A percentile compares a stretch with the other conserved stretches of the same genome.
phyloP scores from a whole-genome alignment of 257 asterid genomes.

The Nicotiana obtusifolia region DNA sequence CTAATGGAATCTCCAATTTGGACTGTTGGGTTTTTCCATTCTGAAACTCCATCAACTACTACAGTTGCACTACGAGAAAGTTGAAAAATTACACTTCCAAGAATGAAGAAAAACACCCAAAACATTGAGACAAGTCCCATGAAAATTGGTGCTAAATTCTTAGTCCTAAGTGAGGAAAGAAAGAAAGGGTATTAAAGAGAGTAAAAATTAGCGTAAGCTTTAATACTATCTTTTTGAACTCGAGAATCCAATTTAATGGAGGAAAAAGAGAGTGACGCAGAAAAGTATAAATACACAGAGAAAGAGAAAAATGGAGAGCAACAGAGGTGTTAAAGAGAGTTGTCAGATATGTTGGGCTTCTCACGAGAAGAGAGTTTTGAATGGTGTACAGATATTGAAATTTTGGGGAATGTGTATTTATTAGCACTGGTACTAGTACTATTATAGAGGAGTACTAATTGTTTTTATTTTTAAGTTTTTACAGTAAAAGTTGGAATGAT shows the following conservation, averaged over 20 bases:
- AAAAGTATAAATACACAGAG: background rate
- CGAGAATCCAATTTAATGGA: background rate
- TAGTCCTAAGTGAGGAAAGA: background rate
- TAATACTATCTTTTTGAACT: background rate
- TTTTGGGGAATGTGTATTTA: conserved; percentile 33
- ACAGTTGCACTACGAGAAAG: conserved; percentile 46
- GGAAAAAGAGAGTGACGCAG: background rate
- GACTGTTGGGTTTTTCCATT: conserved; percentile 68
- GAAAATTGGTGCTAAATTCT: background rate
- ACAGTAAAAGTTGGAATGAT: conserved; percentile 40
- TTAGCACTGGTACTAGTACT: background rate
- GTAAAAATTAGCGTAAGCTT: conserved; percentile 1
- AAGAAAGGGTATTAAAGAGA: background rate
- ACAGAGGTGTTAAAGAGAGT: conserved; percentile 18
- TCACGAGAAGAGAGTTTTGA: conserved; percentile 33
- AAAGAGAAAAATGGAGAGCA: conserved; percentile 6
- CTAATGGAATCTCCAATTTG: conserved; percentile 79
- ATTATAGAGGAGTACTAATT: background rate
- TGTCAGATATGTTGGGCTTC: conserved; percentile 54
- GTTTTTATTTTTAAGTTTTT: background rate
- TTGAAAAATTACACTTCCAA: conserved; percentile 27
- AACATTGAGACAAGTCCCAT: conserved; percentile 29
- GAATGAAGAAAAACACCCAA: conserved; percentile 22
- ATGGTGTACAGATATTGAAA: conserved; percentile 23
- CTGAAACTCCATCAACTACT: conserved; percentile 69